Percentiles rank a stretch among this genome's conserved stretches.
Conservation (phyloP, 768 basidiomycete species). For the Tephrocybe sp. region DNA sequence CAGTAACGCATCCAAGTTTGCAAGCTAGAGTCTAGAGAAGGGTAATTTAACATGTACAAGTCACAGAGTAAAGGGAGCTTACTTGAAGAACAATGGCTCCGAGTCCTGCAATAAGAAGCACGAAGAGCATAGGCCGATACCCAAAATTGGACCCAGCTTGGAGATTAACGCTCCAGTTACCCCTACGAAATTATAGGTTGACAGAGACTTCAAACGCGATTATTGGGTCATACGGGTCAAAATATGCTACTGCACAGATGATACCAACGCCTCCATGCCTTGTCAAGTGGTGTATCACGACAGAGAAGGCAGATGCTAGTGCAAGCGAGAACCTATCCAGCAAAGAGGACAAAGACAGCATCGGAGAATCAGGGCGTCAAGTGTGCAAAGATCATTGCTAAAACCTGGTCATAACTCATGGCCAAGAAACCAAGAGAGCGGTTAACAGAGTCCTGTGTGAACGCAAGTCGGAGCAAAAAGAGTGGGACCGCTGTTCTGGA, state of each 20-base stretch:
- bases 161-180: slow-evolving; percentile 81
- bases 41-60: background rate
- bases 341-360: background rate
- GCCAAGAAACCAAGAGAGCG: slow-evolving; percentile 28
- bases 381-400: slow-evolving; percentile 9
- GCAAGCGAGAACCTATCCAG: background rate
- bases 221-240: slow-evolving; percentile 54
- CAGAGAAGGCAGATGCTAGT: background rate
- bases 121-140: slow-evolving; percentile 67
- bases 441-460: slow-evolving; percentile 30
- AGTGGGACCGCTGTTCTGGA: background rate
- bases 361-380: slow-evolving; percentile 3
- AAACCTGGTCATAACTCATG: slow-evolving; percentile 26
- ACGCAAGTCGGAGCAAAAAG: slow-evolving; percentile 8
- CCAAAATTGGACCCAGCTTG: slow-evolving; percentile 76
- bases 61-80: background rate
- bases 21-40: slow-evolving; percentile 55
- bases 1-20: slow-evolving; percentile 66
- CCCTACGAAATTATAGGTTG: slow-evolving; percentile 30
- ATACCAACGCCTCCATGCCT: slow-evolving; percentile 64
- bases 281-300: slow-evolving; percentile 25
- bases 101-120: slow-evolving; percentile 60
- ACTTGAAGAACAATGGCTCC: slow-evolving; percentile 71
- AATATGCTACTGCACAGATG: slow-evolving; percentile 72
- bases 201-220: background rate